phyloP scores from a whole-genome alignment of 169 alveolate species.

The Eimeria tenella region DNA sequence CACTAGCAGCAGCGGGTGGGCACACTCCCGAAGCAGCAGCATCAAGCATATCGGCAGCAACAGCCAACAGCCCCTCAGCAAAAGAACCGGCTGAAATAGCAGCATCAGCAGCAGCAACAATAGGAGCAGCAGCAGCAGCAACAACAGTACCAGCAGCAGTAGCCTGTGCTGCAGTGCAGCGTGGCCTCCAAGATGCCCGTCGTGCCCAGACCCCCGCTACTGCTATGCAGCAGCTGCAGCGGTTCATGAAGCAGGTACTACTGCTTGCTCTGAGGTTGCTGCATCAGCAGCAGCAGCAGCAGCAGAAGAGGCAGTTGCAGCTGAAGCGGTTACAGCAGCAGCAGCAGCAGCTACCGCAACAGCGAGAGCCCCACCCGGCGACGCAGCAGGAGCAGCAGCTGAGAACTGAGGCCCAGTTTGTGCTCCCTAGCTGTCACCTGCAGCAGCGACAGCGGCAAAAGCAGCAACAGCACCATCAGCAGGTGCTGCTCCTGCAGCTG shows the following conservation, averaged over 20 bases:
- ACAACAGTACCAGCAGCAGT: not conserved
- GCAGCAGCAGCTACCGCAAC: not conserved
- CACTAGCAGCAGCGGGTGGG: not conserved
- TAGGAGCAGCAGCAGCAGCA: not conserved
- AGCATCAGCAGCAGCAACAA: not conserved
- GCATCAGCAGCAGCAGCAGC: not conserved
- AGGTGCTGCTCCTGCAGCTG: not conserved
- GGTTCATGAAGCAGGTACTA: conserved; percentile 6
- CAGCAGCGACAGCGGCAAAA: not conserved
- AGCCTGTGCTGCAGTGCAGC: not conserved
- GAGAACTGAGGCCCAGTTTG: not conserved
- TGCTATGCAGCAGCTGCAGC: conserved; percentile 1
- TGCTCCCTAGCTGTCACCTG: not conserved
- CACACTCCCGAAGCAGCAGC: not conserved
- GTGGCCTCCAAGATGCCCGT: not conserved
- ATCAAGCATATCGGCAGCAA: not conserved
- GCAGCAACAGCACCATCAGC: not conserved
- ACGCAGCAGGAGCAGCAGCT: not conserved
- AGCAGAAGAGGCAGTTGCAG: no score
- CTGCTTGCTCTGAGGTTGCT: conserved; percentile 22
- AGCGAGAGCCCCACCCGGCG: not conserved
- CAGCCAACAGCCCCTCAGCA: not conserved
- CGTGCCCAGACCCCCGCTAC: not conserved
- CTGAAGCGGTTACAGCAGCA: not conserved
- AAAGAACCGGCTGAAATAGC: not conserved